A percentile compares a stretch with the other conserved stretches of the same genome.
Conservation (phyloP, 1,284 basidiomycete genomes). For the Wolfiporia cocos region DNA sequence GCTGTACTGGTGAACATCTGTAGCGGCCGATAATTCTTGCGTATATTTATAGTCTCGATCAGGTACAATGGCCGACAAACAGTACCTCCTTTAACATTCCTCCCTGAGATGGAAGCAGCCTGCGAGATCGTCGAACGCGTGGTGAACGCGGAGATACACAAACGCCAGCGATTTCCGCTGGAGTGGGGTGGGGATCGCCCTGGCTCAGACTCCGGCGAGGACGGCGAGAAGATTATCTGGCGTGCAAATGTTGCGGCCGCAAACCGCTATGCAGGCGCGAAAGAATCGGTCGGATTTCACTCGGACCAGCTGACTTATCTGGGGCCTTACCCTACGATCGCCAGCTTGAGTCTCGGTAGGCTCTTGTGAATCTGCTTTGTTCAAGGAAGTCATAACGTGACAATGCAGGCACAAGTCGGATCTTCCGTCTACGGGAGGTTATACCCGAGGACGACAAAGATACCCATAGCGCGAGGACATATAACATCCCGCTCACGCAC, state of each 20-base stretch:
- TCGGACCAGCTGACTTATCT: slow-evolving; percentile 76
- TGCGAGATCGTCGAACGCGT: slow-evolving; percentile 70
- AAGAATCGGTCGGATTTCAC: slow-evolving; percentile 84
- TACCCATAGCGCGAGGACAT: slow-evolving; percentile 62
- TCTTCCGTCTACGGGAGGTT: slow-evolving; percentile 75
- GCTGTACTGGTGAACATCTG: slow-evolving; percentile 57
- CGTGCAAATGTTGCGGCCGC: slow-evolving; percentile 87
- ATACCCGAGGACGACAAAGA: slow-evolving; percentile 53
- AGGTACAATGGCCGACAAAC: slow-evolving; percentile 78
- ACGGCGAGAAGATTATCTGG: slow-evolving; percentile 47
- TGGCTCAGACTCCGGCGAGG: slow-evolving; percentile 18
- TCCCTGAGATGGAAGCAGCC: slow-evolving; percentile 71
- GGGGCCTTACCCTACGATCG: slow-evolving; percentile 90
- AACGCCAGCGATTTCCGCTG: slow-evolving; percentile 54
- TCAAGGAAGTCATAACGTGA: no score
- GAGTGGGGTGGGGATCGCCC: slow-evolving; percentile 63
- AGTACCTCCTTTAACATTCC: slow-evolving; percentile 55
- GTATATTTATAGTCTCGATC: no score
- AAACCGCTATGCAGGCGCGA: slow-evolving; percentile 84
- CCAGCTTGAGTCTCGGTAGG: slow-evolving; percentile 84
- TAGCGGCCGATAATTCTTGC: no score
- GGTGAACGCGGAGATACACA: slow-evolving; percentile 71
- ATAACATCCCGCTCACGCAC: slow-evolving; percentile 78
- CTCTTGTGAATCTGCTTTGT: no score
- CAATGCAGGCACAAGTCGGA: slow-evolving; percentile 64